These are phyloP conservation scores for Boeremia lycopersici DNA, from an alignment of 2,329 filamentous ascomycete genomes.

Conservation along the genomic window DNA sequence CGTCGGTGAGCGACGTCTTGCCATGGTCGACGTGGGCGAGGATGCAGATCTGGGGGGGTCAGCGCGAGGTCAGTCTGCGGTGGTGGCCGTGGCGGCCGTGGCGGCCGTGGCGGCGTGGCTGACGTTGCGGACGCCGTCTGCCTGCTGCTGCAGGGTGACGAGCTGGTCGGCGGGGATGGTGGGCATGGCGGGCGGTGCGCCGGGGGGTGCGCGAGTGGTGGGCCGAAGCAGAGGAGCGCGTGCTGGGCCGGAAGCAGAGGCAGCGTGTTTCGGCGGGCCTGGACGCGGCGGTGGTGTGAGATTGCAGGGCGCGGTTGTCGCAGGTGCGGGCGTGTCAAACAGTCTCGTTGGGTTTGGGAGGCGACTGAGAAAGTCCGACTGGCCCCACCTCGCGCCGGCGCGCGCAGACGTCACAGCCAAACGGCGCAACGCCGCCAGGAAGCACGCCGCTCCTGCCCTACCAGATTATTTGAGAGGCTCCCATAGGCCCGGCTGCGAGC, in stretches of 20 bases:
- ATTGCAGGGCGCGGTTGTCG: slow-evolving; percentile 9
- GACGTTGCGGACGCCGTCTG: slow-evolving; percentile 92
- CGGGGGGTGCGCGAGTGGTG: neutral
- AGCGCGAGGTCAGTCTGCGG: neutral
- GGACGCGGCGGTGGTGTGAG: neutral
- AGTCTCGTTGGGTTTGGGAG: slow-evolving; percentile 2
- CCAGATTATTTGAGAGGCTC: too few relatives aligned
- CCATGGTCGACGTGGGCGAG: slow-evolving; percentile 97
- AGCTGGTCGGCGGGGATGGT: slow-evolving; percentile 90
- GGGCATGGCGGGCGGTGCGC: slow-evolving; percentile 67
- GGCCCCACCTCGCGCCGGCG: slow-evolving; percentile 4
- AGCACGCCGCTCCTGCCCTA: neutral
- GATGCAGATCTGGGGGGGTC: slow-evolving; percentile 73
- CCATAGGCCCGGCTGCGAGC: slow-evolving; percentile 1
- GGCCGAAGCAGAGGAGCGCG: neutral
- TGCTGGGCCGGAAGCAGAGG: slow-evolving; percentile 1
- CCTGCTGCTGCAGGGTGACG: slow-evolving; percentile 83
- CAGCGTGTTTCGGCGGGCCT: slow-evolving; percentile 5
- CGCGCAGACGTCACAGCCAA: slow-evolving; percentile 11
- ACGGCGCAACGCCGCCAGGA: neutral
- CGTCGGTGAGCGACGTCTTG: slow-evolving; percentile 96
- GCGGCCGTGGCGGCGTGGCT: slow-evolving; percentile 44
- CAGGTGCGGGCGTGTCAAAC: neutral
- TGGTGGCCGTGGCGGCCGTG: too few relatives aligned
- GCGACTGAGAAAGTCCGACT: slow-evolving; percentile 3